Base-by-base conservation (phyloP, 306 rosid genomes). In the Pyrus pyrifolia region DNA sequence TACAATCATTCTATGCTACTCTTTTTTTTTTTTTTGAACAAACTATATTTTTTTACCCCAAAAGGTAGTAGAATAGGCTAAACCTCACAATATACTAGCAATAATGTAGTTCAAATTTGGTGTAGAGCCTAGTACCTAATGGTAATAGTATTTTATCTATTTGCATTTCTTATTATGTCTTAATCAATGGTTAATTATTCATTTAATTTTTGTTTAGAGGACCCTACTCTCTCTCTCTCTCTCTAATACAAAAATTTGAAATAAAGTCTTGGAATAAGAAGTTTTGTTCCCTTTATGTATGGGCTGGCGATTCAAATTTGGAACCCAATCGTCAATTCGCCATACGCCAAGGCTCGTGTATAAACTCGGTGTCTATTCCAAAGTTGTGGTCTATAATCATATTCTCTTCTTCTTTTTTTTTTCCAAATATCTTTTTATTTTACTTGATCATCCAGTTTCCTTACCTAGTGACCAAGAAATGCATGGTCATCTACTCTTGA, bases 41-140 rank as follows among this genome's bases (percentile, higher is more conserved):
- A 35, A 35, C 40, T 35, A 35, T 35, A 35, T 35, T 35, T 6
- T 35, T 35, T 35, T 35, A 6, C 40, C 40, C 40, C 6, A 35
- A 35, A 35, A 0, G 8, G 2, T 35, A 0, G 9, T 6, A 2
- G 0, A 6, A 2, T 35, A 2, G 0, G 9, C 0, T 6, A 35
- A 35, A 0, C 9, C 40, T 35, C 40, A 35, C 2, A 35, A 1
- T 35, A 35, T 0, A 0, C 9, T 35, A 1, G 9, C 0, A 35
- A 35, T 35, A 35, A 35, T 35, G 8, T 35, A 2, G 2, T 35
- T 35, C 2, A 35, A 35, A 6, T 35, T 35, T 2, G 9, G 0
- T 0, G 8, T 35, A 35, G 2, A 35, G 9, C 40, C 8, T 35
- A 33, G 38, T 33, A 6, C 0, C 40, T 6, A 35, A 8, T 7